Percentiles rank a stretch among this genome's conserved stretches.
Conservation (phyloP, 371 early-diverging fungal genomes). For the Mortierella sp. region DNA sequence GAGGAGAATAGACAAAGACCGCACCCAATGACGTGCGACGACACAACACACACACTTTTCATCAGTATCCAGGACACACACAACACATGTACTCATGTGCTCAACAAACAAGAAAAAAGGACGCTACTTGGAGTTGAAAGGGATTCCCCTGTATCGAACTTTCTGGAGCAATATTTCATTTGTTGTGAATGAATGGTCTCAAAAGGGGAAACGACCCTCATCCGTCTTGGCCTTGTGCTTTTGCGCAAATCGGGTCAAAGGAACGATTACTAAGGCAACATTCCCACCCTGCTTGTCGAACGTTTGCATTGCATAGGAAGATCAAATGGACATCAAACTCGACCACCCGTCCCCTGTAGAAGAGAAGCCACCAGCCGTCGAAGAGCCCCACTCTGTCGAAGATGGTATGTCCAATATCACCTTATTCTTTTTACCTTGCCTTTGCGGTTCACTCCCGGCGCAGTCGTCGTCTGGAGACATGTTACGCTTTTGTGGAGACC, state of each 20-base stretch:
- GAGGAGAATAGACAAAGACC: neutral
- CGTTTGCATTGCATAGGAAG: slow-evolving; percentile 27
- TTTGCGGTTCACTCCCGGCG: neutral
- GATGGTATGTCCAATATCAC: slow-evolving; percentile 37
- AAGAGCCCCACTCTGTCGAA: slow-evolving; percentile 47
- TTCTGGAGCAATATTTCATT: slow-evolving; percentile 3
- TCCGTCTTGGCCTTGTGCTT: neutral
- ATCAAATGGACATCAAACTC: slow-evolving; percentile 41
- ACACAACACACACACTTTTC: neutral
- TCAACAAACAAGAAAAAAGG: neutral
- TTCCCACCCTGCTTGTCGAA: neutral
- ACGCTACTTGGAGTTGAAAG: neutral
- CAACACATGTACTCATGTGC: neutral
- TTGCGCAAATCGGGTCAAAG: neutral
- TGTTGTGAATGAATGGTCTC: neutral
- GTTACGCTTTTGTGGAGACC: neutral
- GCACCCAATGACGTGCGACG: neutral
- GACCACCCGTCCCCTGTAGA: slow-evolving; percentile 34
- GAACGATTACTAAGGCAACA: neutral
- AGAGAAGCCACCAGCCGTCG: slow-evolving; percentile 33
- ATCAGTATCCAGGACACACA: neutral
- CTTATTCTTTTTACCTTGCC: neutral
- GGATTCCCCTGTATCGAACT: neutral
- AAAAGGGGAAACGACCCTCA: neutral
- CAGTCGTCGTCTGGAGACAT: neutral